Base-by-base conservation (phyloP, 2,329 filamentous ascomycete genomes). In the Rhexocercosporidium sp. region DNA sequence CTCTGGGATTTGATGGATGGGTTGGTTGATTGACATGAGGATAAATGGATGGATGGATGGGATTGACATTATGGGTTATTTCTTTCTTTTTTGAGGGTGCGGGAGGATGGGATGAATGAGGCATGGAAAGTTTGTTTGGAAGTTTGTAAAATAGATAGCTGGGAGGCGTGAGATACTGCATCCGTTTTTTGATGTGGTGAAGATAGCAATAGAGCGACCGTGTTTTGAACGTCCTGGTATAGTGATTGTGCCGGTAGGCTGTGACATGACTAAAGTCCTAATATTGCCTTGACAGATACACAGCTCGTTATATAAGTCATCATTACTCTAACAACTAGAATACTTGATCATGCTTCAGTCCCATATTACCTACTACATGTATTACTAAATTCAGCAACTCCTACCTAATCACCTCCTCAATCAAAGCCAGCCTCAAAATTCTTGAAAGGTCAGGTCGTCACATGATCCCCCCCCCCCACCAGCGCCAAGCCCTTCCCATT, bases 131-230 rank as follows among this genome's bases (percentile, higher is more conserved):
- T 39, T 47, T 20, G n/a, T 22, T 47, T 41, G 41, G 31, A 46
- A 57, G 49, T 63, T 37, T 72, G 69, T 73, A 73, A 65, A 70
- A 66, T 69, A 72, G 66, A 70, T 71, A 71, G 67, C 29, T 59
- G 49, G 37, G 20, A 41, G 34, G 54, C 44, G 20, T 39, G 44
- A 11, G 44, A 47, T n/a, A 47, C n/a, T 20, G 18, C 9, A 47
- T 16, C 39, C 12, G 31, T 56, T 31, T 37, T 57, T 47, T 60
- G 22, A 60, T 47, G 57, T 60, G 34, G 54, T 57, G 54, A 34
- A 14, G 7, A 22, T 57, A 57, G 34, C 54, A 57, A 57, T 57
- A 57, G 54, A 57, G 54, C 31, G 9, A 41, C 12, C n/a, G 11
- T 57, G 25, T 39, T 57, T 7, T 31, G 31, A 57, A 22, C 12